A percentile compares a stretch with the other conserved stretches of the same genome.
These are phyloP conservation scores for Fusarium bactridioides DNA, from an alignment of 2,329 filamentous ascomycete genomes.

Conservation along the genomic window DNA sequence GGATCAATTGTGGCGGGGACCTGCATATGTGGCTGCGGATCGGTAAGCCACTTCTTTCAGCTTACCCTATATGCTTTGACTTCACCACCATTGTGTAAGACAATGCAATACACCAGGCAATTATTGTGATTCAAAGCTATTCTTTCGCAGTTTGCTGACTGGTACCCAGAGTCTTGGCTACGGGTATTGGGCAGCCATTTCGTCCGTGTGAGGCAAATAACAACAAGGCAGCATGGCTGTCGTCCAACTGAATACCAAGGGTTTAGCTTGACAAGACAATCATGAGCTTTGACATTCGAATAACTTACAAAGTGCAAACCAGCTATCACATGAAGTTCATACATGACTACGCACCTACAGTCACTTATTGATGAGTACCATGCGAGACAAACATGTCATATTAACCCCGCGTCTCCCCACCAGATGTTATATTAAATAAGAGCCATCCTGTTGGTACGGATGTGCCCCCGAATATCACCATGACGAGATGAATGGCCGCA, in stretches of 20 bases:
- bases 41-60: slow-evolving; percentile 17
- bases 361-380: slow-evolving; percentile 1
- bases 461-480: slow-evolving; percentile 5
- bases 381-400: slow-evolving; percentile 24
- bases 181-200: background rate
- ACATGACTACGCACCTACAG: background rate
- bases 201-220: background rate
- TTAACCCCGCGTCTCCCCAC: slow-evolving; percentile 16
- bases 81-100: background rate
- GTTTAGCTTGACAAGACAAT: background rate
- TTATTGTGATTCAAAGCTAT: background rate
- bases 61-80: background rate
- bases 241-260: background rate
- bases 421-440: background rate
- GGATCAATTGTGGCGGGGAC: slow-evolving; percentile 34
- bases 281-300: slow-evolving; percentile 10
- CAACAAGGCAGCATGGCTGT: background rate
- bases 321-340: background rate
- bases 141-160: background rate
- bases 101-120: background rate
- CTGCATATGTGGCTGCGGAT: slow-evolving; percentile 21
- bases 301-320: background rate
- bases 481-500: background rate
- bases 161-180: background rate
- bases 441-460: slow-evolving; percentile 3